A percentile compares a stretch with the other conserved stretches of the same genome.
phyloP scores from a whole-genome alignment of 2,329 filamentous ascomycete species.

The Arachnomyces sp. region DNA sequence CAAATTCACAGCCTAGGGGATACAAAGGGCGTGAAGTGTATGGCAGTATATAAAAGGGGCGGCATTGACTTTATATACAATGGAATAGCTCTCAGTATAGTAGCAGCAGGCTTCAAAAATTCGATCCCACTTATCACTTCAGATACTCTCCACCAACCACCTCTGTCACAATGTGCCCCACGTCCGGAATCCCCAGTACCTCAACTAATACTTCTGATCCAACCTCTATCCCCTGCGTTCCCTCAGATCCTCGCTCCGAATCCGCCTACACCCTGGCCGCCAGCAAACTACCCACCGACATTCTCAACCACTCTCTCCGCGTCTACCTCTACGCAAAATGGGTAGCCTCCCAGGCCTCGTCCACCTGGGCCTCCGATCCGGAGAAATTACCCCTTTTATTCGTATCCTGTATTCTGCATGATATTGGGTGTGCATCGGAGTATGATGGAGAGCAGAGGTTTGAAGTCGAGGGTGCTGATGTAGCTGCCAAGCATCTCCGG shows the following conservation, averaged over 20 bases:
- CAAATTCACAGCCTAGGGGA: no score
- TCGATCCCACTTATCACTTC: no score
- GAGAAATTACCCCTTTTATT: constrained; percentile 17
- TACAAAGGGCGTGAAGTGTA: no score
- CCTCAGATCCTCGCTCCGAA: constrained; percentile 3
- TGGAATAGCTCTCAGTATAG: no score
- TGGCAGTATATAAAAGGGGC: no score
- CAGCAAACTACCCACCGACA: constrained; percentile 14
- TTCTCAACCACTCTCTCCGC: constrained; percentile 22
- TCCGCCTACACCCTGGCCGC: constrained; percentile 11
- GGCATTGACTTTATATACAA: no score
- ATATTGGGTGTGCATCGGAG: constrained; percentile 21
- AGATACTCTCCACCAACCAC: no score
- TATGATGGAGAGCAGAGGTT: constrained; percentile 33
- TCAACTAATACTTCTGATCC: no score
- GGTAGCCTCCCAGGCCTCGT: constrained; percentile 12
- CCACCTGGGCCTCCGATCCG: constrained; percentile 9
- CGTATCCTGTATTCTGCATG: constrained; percentile 28
- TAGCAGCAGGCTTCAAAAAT: no score
- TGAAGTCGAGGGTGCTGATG: constrained; percentile 41
- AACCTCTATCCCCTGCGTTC: constrained; percentile 1
- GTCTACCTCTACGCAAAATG: constrained; percentile 18
- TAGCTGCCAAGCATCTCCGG: constrained; percentile 27
- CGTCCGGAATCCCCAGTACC: no score
- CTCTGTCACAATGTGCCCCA: no score